These are phyloP conservation scores for Ceratobasidium theobromae DNA, from an alignment of 1,284 basidiomycete species.

Conservation along the genomic window DNA sequence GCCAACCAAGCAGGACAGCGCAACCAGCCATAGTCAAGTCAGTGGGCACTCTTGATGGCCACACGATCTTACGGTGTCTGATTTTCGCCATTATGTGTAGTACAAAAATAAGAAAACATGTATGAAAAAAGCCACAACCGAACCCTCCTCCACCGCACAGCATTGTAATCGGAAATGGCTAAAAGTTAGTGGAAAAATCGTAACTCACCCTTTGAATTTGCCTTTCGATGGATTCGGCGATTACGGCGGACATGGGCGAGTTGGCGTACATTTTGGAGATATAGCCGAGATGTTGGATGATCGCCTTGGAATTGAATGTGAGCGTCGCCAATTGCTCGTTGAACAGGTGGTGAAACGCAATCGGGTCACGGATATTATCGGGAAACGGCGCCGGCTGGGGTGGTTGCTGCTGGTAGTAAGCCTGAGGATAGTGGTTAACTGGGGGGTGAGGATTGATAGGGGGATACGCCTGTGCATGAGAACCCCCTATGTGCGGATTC, in stretches of 20 bases:
- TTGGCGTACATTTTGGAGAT: conserved; percentile 71
- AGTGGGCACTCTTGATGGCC: conserved; percentile 21
- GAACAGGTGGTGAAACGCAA: conserved; percentile 66
- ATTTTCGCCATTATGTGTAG: conserved; percentile 27
- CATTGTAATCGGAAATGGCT: not conserved
- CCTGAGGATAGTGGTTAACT: conserved; percentile 16
- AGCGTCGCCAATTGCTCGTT: conserved; percentile 72
- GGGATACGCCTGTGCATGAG: conserved; percentile 15
- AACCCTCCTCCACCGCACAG: conserved; percentile 5
- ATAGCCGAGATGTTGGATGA: conserved; percentile 94
- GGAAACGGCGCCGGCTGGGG: conserved; percentile 9
- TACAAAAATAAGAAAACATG: conserved; percentile 24
- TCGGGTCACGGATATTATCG: conserved; percentile 52
- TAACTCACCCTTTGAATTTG: conserved; percentile 87
- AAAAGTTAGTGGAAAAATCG: conserved; percentile 17
- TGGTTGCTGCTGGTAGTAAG: conserved; percentile 27
- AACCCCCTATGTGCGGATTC: not conserved
- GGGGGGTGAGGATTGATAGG: conserved; percentile 21
- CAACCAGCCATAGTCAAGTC: not conserved
- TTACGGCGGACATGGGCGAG: conserved; percentile 78
- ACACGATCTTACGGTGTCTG: conserved; percentile 29
- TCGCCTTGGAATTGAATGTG: conserved; percentile 92
- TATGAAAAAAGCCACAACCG: conserved; percentile 1
- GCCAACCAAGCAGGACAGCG: conserved; percentile 11
- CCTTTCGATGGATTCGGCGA: conserved; percentile 83